Conservation (phyloP, 306 rosid species). For the Dryas octopetala region DNA sequence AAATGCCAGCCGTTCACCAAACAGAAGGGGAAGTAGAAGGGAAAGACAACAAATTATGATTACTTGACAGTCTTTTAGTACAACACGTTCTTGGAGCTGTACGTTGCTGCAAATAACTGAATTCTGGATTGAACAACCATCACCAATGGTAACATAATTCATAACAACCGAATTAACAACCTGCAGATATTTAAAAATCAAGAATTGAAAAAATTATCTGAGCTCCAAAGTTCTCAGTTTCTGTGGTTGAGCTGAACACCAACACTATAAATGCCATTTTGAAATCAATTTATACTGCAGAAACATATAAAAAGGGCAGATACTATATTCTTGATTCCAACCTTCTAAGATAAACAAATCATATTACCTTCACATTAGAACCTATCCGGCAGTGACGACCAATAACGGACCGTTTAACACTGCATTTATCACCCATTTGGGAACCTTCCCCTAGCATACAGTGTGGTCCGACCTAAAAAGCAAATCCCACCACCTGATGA, state of each 20-base stretch:
- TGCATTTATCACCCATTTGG: conserved; percentile 96
- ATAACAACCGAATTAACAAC: conserved; percentile 84
- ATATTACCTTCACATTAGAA: conserved; percentile 83
- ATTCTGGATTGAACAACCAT: conserved; percentile 87
- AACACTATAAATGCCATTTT: conserved; percentile 4
- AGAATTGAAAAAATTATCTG: not conserved
- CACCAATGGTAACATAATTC: conserved; percentile 93
- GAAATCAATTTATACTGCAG: not conserved
- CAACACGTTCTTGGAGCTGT: conserved; percentile 91
- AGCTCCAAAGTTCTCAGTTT: not conserved
- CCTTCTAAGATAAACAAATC: conserved; percentile 21
- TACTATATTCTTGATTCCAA: conserved; percentile 8
- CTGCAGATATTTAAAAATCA: conserved; percentile 34
- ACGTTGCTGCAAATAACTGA: conserved; percentile 91
- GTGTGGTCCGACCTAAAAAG: conserved; percentile 91
- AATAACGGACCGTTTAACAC: conserved; percentile 93
- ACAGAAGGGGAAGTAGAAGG: not conserved
- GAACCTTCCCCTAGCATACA: conserved; percentile 99
- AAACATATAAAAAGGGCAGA: not conserved
- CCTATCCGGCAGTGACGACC: conserved; percentile 99
- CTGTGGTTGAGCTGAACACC: not conserved
- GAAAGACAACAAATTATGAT: conserved; percentile 11
- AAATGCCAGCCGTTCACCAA: conserved; percentile 17
- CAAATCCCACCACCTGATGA: conserved; percentile 21
- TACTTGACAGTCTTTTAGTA: conserved; percentile 92